Evolutionary conservation across 257 asterid species (phyloP).

Genomic region (Linderniella brevidens): DNA sequence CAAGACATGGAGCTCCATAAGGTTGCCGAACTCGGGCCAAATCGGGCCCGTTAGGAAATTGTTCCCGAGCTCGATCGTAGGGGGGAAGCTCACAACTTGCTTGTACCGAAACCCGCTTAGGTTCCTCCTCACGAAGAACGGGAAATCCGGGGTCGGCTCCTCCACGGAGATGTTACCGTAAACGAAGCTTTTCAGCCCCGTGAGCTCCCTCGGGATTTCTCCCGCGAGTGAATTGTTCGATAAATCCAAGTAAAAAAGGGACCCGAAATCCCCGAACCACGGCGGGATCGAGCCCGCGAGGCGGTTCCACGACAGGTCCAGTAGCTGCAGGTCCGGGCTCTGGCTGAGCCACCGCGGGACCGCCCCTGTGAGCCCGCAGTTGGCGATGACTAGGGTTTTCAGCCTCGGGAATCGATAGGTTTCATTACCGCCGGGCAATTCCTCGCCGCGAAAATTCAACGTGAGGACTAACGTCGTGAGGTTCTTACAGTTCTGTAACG

Average conservation of each 20-base stretch:
- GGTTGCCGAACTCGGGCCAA: slow-evolving; percentile 63
- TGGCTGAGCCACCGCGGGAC: slow-evolving; percentile 58
- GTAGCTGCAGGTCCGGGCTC: slow-evolving; percentile 29
- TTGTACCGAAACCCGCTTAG: slow-evolving; percentile 28
- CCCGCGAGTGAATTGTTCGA: slow-evolving; percentile 61
- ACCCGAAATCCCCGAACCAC: slow-evolving; percentile 48
- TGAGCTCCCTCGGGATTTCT: slow-evolving; percentile 41
- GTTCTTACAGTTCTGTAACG: slow-evolving; percentile 48
- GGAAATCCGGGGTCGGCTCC: slow-evolving; percentile 37
- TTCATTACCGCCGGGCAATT: slow-evolving; percentile 26
- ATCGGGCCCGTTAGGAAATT: slow-evolving; percentile 50
- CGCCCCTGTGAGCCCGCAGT: slow-evolving; percentile 48
- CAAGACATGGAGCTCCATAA: slow-evolving; percentile 41
- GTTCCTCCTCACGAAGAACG: slow-evolving; percentile 36
- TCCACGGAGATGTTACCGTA: slow-evolving; percentile 18
- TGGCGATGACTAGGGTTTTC: slow-evolving; percentile 50
- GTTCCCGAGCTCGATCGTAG: slow-evolving; percentile 49
- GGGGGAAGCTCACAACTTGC: slow-evolving; percentile 44
- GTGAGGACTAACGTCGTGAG: slow-evolving; percentile 54
- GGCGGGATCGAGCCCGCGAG: slow-evolving; percentile 47
- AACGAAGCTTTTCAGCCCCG: slow-evolving; percentile 33
- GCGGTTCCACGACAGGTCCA: slow-evolving; percentile 70
- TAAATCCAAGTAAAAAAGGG: slow-evolving; percentile 60
- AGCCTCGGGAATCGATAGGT: slow-evolving; percentile 33
- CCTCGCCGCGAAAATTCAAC: slow-evolving; percentile 34